A percentile compares a stretch with the other conserved stretches of the same genome.
Conservation (phyloP, 805 yeast species). For the Suhomyces sp. region DNA sequence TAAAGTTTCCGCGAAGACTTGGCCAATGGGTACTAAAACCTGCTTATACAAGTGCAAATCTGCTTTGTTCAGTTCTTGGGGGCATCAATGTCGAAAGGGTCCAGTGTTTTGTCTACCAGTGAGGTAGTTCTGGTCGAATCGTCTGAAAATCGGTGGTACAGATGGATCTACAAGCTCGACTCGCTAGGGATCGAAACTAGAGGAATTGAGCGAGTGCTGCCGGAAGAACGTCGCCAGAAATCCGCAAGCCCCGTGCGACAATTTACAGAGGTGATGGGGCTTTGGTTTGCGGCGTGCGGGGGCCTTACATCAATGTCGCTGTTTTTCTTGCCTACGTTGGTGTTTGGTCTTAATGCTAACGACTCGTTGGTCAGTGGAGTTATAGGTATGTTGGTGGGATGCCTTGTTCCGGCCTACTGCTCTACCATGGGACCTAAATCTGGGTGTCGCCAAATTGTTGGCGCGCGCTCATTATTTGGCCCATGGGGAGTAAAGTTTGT, state of each 20-base stretch:
- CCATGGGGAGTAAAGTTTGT: slow-evolving; percentile 34
- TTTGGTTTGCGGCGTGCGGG: slow-evolving; percentile 40
- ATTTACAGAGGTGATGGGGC: slow-evolving; percentile 30
- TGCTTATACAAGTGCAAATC: background rate
- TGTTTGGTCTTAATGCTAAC: slow-evolving; percentile 24
- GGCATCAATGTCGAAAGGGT: background rate
- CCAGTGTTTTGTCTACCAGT: background rate
- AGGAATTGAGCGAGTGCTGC: slow-evolving; percentile 34
- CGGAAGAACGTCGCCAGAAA: slow-evolving; percentile 22
- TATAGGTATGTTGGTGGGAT: slow-evolving; percentile 28
- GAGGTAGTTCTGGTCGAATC: background rate
- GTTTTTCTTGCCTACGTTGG: slow-evolving; percentile 31
- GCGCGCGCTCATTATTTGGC: slow-evolving; percentile 36
- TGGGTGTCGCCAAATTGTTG: slow-evolving; percentile 38
- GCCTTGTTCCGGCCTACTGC: slow-evolving; percentile 37
- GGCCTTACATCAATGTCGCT: slow-evolving; percentile 39
- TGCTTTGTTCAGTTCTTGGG: background rate
- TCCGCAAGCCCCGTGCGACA: slow-evolving; percentile 11
- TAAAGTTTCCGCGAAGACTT: background rate
- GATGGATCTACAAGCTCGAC: slow-evolving; percentile 19
- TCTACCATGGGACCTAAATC: slow-evolving; percentile 38
- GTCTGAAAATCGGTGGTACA: background rate
- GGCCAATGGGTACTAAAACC: background rate
- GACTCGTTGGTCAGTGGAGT: slow-evolving; percentile 31
- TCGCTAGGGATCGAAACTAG: slow-evolving; percentile 30